Evolutionary conservation across 2,329 filamentous ascomycete species (phyloP).

Genomic region (Paracoccidioides brasiliensis): DNA sequence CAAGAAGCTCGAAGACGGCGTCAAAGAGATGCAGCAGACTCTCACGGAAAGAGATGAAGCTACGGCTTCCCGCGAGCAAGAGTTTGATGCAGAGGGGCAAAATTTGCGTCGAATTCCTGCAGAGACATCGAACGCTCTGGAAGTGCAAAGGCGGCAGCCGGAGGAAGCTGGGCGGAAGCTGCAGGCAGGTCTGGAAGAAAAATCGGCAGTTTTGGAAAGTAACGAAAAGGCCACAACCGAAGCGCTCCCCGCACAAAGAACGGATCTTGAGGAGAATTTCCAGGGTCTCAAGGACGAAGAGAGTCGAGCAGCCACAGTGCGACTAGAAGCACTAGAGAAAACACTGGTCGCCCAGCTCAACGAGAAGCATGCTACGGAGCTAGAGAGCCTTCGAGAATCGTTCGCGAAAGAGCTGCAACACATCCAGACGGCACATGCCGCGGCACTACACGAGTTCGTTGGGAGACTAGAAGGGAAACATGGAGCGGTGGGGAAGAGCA

Average conservation of each 20-base stretch:
- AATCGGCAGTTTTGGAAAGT: background rate
- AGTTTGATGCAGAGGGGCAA: no score
- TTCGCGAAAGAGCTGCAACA: background rate
- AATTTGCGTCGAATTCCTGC: no score
- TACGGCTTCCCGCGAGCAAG: no score
- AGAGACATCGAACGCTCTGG: no score
- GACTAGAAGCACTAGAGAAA: background rate
- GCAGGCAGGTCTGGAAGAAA: background rate
- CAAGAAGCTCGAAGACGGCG: no score
- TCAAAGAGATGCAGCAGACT: no score
- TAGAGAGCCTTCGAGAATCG: background rate
- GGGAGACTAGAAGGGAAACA: background rate
- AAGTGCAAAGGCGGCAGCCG: no score
- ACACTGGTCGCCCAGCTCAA: background rate
- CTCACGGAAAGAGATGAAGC: no score
- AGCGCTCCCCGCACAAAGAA: background rate
- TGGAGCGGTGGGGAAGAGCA: background rate
- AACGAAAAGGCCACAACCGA: background rate
- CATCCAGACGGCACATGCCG: background rate
- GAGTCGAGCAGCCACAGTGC: background rate
- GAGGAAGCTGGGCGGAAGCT: background rate
- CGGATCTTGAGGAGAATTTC: background rate
- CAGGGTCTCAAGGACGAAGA: background rate
- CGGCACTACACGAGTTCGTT: conserved; percentile 1
- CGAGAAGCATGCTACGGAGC: background rate